Evolutionary conservation across 2,329 filamentous ascomycete species (phyloP).

Genomic region (Neopestalotiopsis rosae): DNA sequence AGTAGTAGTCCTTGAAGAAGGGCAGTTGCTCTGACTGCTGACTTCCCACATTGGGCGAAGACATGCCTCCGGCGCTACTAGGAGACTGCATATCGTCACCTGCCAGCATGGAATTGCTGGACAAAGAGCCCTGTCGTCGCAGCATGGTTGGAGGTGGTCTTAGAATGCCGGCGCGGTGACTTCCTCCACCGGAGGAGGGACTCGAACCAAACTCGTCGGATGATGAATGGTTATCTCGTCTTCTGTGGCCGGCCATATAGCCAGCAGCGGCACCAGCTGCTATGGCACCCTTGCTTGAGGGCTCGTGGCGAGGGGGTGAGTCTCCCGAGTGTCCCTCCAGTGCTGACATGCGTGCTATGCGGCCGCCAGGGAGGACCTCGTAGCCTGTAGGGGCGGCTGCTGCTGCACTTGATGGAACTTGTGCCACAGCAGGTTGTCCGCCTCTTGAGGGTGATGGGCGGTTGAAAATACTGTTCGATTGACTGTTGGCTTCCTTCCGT

Average conservation of each 20-base stretch:
- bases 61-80: slow-evolving; percentile 70
- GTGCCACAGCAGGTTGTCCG: slow-evolving; percentile 46
- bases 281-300: slow-evolving; percentile 39
- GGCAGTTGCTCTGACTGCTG: slow-evolving; percentile 94
- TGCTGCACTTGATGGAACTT: slow-evolving; percentile 33
- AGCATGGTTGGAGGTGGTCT: slow-evolving; percentile 62
- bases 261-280: slow-evolving; percentile 53
- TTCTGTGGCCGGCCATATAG: slow-evolving; percentile 51
- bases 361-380: slow-evolving; percentile 81
- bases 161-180: slow-evolving; percentile 57
- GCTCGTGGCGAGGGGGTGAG: slow-evolving; percentile 49
- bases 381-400: slow-evolving; percentile 57
- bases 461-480: slow-evolving; percentile 81
- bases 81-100: slow-evolving; percentile 77
- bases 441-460: slow-evolving; percentile 78
- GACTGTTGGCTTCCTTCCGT: slow-evolving; percentile 57
- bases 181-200: slow-evolving; percentile 64
- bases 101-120: slow-evolving; percentile 79
- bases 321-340: slow-evolving; percentile 76
- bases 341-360: slow-evolving; percentile 95
- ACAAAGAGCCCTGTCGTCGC: slow-evolving; percentile 86
- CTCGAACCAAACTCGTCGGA: slow-evolving; percentile 77
- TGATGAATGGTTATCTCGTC: slow-evolving; percentile 64
- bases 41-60: slow-evolving; percentile 82
- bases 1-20: slow-evolving; percentile 99